Evolutionary conservation across 2,329 filamentous ascomycete genomes (phyloP), one percentile per base, ranked within the genome.

Genomic region (Blastomyces parvus): DNA sequence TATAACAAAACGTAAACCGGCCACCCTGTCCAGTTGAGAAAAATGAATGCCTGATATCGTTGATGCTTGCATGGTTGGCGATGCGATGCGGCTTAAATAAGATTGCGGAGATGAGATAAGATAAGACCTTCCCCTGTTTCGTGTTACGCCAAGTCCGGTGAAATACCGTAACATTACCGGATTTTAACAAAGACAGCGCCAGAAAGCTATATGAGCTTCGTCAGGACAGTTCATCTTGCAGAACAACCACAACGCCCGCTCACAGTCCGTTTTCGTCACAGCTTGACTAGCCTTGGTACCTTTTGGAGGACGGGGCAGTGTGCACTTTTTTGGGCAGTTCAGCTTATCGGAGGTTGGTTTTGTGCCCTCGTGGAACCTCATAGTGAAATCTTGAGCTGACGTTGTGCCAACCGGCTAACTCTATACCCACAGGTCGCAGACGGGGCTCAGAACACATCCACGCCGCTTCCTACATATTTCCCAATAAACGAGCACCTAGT

Each of bases 101-200:
- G 36, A 38, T 38, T 38, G 36, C 36, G 36, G 36, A 38, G 36
- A 68, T 67, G 58, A 56, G 67, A 68, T 68, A 68, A 68, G 67
- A 68, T 68, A 68, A 68, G 67, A 67, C 66, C 40, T 63, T 27
- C 46, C 33, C 50, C 22, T 25, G 27, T 40, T 22, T 38, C 33
- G 30, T 38, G 48, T 38, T 60, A 60, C 52, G 19, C 53, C 17
- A 38, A 22, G 30, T 53, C 19, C 8, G 19, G 38, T 40, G 52
- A 59, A 33, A 44, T 44, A 53, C 44, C 36, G 58, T 50, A 53
- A 59, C 40, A 59, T 44, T 42, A 56, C 44, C 52, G 19, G 36
- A 22, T 36, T 11, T 30, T 25, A 50, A 57, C 40, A 57, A 60
- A 22, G 44, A 59, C 58, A 19, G 25, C 30, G 19, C n/a, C 33